Conservation (phyloP, 176 grass and related monocot species). For the Avena sativa region DNA sequence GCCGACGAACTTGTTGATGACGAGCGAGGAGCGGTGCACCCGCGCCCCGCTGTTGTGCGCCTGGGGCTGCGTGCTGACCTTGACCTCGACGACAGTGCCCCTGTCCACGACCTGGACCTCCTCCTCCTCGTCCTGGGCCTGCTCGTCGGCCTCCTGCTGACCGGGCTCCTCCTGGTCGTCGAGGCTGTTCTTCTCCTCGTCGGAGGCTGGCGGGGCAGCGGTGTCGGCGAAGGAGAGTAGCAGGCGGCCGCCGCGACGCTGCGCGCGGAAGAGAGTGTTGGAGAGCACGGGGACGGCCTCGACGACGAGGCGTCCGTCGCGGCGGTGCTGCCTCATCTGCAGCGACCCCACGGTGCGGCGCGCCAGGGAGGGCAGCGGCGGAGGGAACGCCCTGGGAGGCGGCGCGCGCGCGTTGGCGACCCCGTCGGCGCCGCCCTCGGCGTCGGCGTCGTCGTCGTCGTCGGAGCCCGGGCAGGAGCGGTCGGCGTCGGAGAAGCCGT, state of each 20-base stretch:
- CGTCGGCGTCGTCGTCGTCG: slow-evolving; percentile 21
- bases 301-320: slow-evolving; percentile 82
- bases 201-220: not conserved
- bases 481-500: slow-evolving; percentile 62
- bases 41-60: slow-evolving; percentile 42
- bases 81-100: slow-evolving; percentile 77
- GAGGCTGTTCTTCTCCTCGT: slow-evolving; percentile 28
- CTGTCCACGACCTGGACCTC: slow-evolving; percentile 79
- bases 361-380: slow-evolving; percentile 72
- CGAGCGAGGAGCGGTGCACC: slow-evolving; percentile 72
- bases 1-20: slow-evolving; percentile 98
- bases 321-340: slow-evolving; percentile 77
- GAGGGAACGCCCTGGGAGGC: slow-evolving; percentile 63
- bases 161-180: slow-evolving; percentile 26
- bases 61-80: slow-evolving; percentile 85
- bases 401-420: slow-evolving; percentile 35
- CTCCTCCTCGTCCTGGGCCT: slow-evolving; percentile 37
- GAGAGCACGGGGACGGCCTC: slow-evolving; percentile 70
- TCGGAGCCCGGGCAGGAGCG: slow-evolving; percentile 39
- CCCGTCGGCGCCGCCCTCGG: slow-evolving; percentile 6
- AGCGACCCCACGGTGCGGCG: slow-evolving; percentile 67
- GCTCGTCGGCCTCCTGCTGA: slow-evolving; percentile 28
- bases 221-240: slow-evolving; percentile 81
- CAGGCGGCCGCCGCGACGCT: slow-evolving; percentile 71
- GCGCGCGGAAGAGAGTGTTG: slow-evolving; percentile 74